A percentile compares a stretch with the other conserved stretches of the same genome.
These are phyloP conservation scores for Leptodontidium sp. DNA, from an alignment of 2,329 filamentous ascomycete species.

Conservation along the genomic window DNA sequence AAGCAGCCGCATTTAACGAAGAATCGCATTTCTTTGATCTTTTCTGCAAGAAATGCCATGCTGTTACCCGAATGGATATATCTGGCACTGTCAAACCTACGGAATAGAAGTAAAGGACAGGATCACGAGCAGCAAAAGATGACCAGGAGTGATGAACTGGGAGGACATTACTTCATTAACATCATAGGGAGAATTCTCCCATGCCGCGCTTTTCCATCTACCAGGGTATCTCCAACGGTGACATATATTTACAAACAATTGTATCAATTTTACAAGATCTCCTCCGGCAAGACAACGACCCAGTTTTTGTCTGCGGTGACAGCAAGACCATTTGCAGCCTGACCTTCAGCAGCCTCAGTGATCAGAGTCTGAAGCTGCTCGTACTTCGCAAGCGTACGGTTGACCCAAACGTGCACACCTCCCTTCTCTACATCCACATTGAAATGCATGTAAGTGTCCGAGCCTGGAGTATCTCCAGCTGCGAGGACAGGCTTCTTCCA, in stretches of 20 bases:
- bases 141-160: too few species aligned
- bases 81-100: too few species aligned
- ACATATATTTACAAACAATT: slow-evolving; percentile 1
- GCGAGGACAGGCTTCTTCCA: slow-evolving; percentile 26
- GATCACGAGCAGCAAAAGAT: too few species aligned
- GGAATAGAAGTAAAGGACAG: too few species aligned
- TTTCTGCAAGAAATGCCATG: too few species aligned
- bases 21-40: too few species aligned
- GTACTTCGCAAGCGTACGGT: slow-evolving; percentile 8
- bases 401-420: slow-evolving; percentile 22
- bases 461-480: slow-evolving; percentile 25
- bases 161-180: not conserved
- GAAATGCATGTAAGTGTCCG: slow-evolving; percentile 26
- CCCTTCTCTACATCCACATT: slow-evolving; percentile 24
- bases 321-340: slow-evolving; percentile 4
- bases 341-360: slow-evolving; percentile 5
- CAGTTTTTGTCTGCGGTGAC: slow-evolving; percentile 24
- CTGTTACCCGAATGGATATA: too few species aligned
- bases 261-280: slow-evolving; percentile 11
- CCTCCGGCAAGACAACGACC: slow-evolving; percentile 13
- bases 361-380: slow-evolving; percentile 18
- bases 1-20: too few species aligned
- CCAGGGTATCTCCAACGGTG: not conserved
- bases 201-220: not conserved
- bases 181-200: not conserved